phyloP scores from a whole-genome alignment of 495 filamentous ascomycete genomes.

The Aspergillus funiculosus region DNA sequence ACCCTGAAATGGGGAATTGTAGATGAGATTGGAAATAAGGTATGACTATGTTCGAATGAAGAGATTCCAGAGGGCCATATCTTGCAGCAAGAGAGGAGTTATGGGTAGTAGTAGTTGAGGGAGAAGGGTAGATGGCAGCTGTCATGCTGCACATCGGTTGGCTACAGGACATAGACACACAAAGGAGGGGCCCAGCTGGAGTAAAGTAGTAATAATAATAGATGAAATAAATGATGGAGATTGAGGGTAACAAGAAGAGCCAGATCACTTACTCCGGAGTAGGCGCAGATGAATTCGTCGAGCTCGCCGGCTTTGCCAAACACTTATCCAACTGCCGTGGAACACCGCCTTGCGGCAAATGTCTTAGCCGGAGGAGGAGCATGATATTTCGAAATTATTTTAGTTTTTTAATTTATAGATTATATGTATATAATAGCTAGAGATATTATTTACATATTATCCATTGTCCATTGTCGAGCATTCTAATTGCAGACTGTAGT shows the following conservation, averaged over 20 bases:
- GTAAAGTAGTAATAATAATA: too few relatives aligned
- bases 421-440: too few relatives aligned
- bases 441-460: too few relatives aligned
- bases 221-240: neutral
- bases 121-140: neutral
- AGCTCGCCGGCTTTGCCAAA: neutral
- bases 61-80: neutral
- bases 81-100: neutral
- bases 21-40: too few relatives aligned
- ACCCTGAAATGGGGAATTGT: too few relatives aligned
- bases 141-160: constrained; percentile 3
- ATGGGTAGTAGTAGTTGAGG: neutral
- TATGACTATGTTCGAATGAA: neutral
- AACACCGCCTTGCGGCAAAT: constrained; percentile 17
- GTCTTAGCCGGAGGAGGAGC: constrained; percentile 11
- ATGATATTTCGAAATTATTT: too few relatives aligned
- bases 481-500: too few relatives aligned
- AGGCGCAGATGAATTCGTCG: neutral
- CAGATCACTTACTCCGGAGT: too few relatives aligned
- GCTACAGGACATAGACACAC: neutral
- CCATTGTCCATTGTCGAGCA: too few relatives aligned
- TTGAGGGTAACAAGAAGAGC: neutral
- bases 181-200: neutral
- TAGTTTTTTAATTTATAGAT: too few relatives aligned
- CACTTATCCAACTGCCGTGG: neutral